phyloP scores from a whole-genome alignment of 2,329 filamentous ascomycete genomes.

The Talaromyces sp. region DNA sequence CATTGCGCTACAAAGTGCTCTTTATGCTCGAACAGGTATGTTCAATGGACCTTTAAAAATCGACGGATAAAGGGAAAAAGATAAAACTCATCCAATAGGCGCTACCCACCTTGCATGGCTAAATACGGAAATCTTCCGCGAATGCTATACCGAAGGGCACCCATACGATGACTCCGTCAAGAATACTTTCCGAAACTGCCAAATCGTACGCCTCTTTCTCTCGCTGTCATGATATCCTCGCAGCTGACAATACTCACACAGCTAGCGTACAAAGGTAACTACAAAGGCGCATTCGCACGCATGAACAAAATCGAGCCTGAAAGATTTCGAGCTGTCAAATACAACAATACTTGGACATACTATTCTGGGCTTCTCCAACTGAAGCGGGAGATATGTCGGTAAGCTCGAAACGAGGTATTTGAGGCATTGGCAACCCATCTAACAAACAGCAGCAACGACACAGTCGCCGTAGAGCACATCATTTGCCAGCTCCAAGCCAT shows the following conservation, averaged over 20 bases:
- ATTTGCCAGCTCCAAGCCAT: slow-evolving; percentile 60
- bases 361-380: slow-evolving; percentile 48
- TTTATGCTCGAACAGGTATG: slow-evolving; percentile 75
- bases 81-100: slow-evolving; percentile 39
- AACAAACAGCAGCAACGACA: slow-evolving; percentile 53
- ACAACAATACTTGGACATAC: slow-evolving; percentile 62
- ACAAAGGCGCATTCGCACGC: slow-evolving; percentile 66
- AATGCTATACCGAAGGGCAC: slow-evolving; percentile 66
- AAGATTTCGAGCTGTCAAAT: slow-evolving; percentile 71
- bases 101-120: slow-evolving; percentile 57
- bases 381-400: slow-evolving; percentile 47
- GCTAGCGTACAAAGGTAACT: slow-evolving; percentile 68
- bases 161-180: slow-evolving; percentile 79
- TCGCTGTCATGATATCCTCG: not conserved
- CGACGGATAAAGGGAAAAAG: not conserved
- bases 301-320: slow-evolving; percentile 65
- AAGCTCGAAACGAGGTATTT: slow-evolving; percentile 4
- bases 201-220: slow-evolving; percentile 49
- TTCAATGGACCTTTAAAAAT: not conserved
- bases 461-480: slow-evolving; percentile 59
- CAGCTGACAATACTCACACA: slow-evolving; percentile 18
- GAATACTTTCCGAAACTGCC: slow-evolving; percentile 70
- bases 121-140: slow-evolving; percentile 72
- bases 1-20: slow-evolving; percentile 69
- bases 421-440: slow-evolving; percentile 5